Conservation (phyloP, 2,329 filamentous ascomycete species). For the Fusarium guadeloupense region DNA sequence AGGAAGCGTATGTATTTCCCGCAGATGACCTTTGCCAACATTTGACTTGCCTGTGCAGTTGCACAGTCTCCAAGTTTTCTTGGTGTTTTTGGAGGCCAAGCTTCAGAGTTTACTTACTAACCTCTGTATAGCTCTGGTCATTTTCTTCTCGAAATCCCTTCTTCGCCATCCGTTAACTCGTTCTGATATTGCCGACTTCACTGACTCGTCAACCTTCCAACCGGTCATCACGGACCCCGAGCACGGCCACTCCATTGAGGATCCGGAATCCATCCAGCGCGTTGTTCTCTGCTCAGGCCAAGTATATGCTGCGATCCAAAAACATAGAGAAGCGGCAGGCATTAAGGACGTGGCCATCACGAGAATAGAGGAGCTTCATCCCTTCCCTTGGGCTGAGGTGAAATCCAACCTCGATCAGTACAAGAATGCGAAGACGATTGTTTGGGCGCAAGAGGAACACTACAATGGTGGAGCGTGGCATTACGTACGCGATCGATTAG, state of each 20-base stretch:
- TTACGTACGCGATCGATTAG: constrained; percentile 35
- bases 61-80: not conserved
- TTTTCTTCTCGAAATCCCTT: constrained; percentile 98
- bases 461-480: constrained; percentile 42
- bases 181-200: constrained; percentile 88
- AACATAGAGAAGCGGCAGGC: not conserved
- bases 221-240: constrained; percentile 93
- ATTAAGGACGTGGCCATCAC: not conserved
- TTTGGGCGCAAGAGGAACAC: constrained; percentile 42
- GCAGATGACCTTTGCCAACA: not conserved
- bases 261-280: constrained; percentile 85
- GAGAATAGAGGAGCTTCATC: constrained; percentile 35
- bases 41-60: not conserved
- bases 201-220: constrained; percentile 84
- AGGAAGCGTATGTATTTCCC: constrained; percentile 80
- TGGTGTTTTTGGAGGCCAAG: not conserved
- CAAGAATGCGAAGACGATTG: constrained; percentile 27
- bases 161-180: constrained; percentile 92
- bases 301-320: constrained; percentile 70
- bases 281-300: constrained; percentile 94
- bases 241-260: constrained; percentile 79
- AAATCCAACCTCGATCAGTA: constrained; percentile 36
- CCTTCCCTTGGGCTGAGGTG: constrained; percentile 39
- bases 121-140: constrained; percentile 76
- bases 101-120: not conserved